phyloP scores from a whole-genome alignment of 164 flowering plant genomes.

The Chimonanthus praecox region DNA sequence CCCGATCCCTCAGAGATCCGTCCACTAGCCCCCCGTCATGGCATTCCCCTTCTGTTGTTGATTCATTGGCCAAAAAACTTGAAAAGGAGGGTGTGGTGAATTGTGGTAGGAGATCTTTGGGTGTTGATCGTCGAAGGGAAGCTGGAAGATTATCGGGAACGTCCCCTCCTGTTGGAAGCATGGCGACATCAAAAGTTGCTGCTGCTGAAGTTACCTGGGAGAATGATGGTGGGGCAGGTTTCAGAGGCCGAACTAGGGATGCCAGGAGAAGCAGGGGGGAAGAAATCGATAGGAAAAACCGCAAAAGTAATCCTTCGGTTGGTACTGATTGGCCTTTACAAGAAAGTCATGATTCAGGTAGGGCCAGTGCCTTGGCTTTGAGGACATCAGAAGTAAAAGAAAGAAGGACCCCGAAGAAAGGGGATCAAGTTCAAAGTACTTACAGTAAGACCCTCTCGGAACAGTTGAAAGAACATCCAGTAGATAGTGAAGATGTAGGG shows the following conservation, averaged over 20 bases:
- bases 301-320: slow-evolving; percentile 29
- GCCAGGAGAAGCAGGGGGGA: slow-evolving; percentile 42
- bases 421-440: slow-evolving; percentile 28
- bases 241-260: slow-evolving; percentile 37
- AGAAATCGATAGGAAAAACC: slow-evolving; percentile 34
- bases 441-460: slow-evolving; percentile 54
- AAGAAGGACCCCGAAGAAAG: slow-evolving; percentile 34
- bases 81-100: not conserved
- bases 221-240: slow-evolving; percentile 18
- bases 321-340: slow-evolving; percentile 30
- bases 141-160: slow-evolving; percentile 40
- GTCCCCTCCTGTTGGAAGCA: slow-evolving; percentile 36
- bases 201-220: slow-evolving; percentile 34
- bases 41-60: slow-evolving; percentile 73
- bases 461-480: slow-evolving; percentile 44
- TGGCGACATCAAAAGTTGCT: slow-evolving; percentile 48
- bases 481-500: slow-evolving; percentile 58
- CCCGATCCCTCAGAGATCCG: slow-evolving; percentile 91
- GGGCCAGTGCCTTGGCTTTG: slow-evolving; percentile 24
- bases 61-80: slow-evolving; percentile 35
- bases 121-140: slow-evolving; percentile 37
- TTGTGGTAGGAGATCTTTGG: slow-evolving; percentile 67
- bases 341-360: slow-evolving; percentile 19
- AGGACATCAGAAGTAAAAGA: slow-evolving; percentile 33
- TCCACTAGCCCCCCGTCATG: slow-evolving; percentile 88